These are phyloP conservation scores for Pinus albicaulis DNA, from an alignment of 75 land plant genomes.

Conservation along the genomic window DNA sequence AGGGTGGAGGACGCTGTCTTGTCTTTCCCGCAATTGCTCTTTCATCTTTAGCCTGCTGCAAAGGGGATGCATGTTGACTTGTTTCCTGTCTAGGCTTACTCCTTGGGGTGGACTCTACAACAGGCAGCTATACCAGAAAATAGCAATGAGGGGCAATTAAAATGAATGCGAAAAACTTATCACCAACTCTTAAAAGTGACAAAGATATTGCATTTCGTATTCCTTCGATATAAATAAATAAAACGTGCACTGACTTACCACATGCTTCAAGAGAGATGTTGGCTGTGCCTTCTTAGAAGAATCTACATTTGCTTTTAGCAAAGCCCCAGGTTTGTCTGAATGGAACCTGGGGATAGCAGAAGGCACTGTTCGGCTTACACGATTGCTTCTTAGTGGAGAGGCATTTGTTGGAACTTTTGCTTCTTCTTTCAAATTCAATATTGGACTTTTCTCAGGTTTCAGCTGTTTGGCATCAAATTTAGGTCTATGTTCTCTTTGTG, in stretches of 20 bases:
- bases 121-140: constrained; percentile 31
- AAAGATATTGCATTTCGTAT: neutral
- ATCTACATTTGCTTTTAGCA: constrained; percentile 28
- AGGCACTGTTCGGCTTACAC: constrained; percentile 14
- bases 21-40: constrained; percentile 18
- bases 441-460: neutral
- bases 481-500: neutral
- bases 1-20: constrained; percentile 30
- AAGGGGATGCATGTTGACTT: constrained; percentile 20
- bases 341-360: constrained; percentile 26
- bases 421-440: neutral
- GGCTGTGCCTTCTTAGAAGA: constrained; percentile 25
- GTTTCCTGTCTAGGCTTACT: constrained; percentile 40
- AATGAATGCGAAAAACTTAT: neutral
- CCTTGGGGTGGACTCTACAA: constrained; percentile 42
- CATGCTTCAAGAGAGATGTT: constrained; percentile 30
- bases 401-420: neutral
- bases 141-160: neutral
- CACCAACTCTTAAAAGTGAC: neutral
- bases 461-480: constrained; percentile 14
- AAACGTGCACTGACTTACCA: constrained; percentile 24
- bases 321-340: constrained; percentile 23
- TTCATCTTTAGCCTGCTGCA: constrained; percentile 33
- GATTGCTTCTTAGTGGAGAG: constrained; percentile 35
- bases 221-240: neutral